Base-by-base conservation (phyloP, 202 grass and related monocot genomes). In the Dendrocalamus latiflorus region DNA sequence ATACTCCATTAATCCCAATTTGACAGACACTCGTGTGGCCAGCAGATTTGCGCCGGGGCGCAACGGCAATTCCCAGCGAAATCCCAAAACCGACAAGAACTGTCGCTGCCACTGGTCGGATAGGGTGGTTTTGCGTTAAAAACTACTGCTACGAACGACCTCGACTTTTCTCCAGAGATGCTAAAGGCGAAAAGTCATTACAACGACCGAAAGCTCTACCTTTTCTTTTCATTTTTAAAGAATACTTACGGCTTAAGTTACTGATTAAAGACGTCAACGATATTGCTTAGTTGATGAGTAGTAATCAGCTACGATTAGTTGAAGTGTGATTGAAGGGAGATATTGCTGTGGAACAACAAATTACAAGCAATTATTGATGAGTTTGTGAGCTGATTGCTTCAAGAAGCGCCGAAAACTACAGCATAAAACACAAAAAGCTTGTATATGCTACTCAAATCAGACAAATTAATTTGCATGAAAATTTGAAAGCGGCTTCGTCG, bases 221-320 rank as follows among this genome's bases (percentile, higher is more conserved):
- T 38, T 60, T 34, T 61, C 22, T 55, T 28, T 76, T 18, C 9
- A 17, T 30, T 55, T 37, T 28, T 16, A 47, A 4, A n/a, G 48
- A 89, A 86, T 53, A 90, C 88, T 86, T 90, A 61, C 15, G 33
- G 25, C 25, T 64, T 66, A 90, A 90, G 88, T 50, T 83, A 74
- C 83, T 54, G 59, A 20, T 37, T 49, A 41, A 8, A 28, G 21
- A 68, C 67, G 82, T 22, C 39, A 65, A 45, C 16, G 13, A 6
- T 47, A 9, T 15, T 51, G 33, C 22, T 49, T 30, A 12, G 38
- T 45, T n/a, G 73, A 36, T 58, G 14, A 34, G 33, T 39, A 9
- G 16, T 49, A 49, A 5, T 15, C 47, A 49, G 44, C 30, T 83
- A 18, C 41, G 6, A 41, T 44, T 61, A 54, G 75, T 9, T 81